Percentiles rank a stretch among this genome's conserved stretches.
phyloP scores from a whole-genome alignment of 345 rosid genomes.

The Syzygium jambos region DNA sequence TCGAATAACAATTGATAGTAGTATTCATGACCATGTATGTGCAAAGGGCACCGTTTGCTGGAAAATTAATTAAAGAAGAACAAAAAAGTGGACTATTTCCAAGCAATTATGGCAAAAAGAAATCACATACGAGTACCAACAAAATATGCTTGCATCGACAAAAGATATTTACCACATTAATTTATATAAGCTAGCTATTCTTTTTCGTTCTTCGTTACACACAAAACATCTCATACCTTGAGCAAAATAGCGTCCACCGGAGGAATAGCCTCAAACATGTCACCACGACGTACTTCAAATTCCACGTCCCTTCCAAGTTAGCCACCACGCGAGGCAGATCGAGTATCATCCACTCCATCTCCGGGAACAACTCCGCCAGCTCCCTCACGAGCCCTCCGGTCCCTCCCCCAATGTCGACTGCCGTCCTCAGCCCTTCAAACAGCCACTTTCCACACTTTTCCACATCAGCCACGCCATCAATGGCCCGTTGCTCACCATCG shows the following conservation, averaged over 20 bases:
- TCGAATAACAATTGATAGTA: background rate
- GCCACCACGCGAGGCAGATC: constrained; percentile 30
- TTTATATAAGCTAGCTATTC: background rate
- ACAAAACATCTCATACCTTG: constrained; percentile 10
- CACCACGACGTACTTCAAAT: constrained; percentile 22
- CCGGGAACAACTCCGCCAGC: constrained; percentile 16
- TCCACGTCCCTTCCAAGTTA: background rate
- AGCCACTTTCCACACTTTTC: constrained; percentile 1
- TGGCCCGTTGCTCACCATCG: constrained; percentile 22
- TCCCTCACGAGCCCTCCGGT: constrained; percentile 20
- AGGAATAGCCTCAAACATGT: constrained; percentile 35
- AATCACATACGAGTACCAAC: background rate
- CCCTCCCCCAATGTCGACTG: constrained; percentile 39
- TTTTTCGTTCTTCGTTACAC: background rate
- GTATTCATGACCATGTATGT: background rate
- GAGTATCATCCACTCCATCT: constrained; percentile 20
- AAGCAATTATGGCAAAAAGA: background rate
- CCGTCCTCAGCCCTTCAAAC: constrained; percentile 18
- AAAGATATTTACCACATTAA: background rate
- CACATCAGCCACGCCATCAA: constrained; percentile 3
- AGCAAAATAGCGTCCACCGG: constrained; percentile 23
- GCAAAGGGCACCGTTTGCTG: background rate
- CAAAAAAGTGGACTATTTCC: background rate
- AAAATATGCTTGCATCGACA: background rate
- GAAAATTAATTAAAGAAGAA: background rate